A percentile compares a stretch with the other conserved stretches of the same genome.
These are phyloP conservation scores for Acanthamoeba triangularis DNA, from an alignment of 208 protist genomes.

Conservation along the genomic window DNA sequence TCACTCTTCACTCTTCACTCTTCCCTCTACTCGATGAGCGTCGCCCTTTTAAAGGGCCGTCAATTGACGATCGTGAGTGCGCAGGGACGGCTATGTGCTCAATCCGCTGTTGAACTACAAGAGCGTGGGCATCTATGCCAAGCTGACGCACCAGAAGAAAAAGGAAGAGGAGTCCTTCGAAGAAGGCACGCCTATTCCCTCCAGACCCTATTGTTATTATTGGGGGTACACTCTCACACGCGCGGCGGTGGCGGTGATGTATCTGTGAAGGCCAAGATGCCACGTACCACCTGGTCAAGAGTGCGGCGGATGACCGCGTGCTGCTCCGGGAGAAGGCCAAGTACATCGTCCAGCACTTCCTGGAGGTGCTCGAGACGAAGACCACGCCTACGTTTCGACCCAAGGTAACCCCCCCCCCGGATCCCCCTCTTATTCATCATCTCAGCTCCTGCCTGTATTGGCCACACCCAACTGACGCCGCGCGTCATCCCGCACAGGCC, in stretches of 20 bases:
- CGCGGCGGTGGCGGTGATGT: background rate
- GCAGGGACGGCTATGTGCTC: constrained; percentile 46
- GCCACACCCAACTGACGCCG: background rate
- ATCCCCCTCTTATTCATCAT: background rate
- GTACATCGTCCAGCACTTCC: constrained; percentile 51
- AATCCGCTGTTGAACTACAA: constrained; percentile 56
- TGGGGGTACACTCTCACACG: background rate
- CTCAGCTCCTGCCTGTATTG: background rate
- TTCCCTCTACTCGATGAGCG: background rate
- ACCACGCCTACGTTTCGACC: background rate
- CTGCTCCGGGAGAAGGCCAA: constrained; percentile 55
- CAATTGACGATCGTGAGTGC: background rate
- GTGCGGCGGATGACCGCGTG: constrained; percentile 54
- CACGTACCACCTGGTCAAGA: constrained; percentile 63
- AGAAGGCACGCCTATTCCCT: background rate
- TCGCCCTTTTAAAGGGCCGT: background rate
- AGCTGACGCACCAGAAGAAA: background rate
- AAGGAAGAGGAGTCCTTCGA: background rate
- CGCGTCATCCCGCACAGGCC: background rate
- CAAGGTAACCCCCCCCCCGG: background rate
- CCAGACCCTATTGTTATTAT: background rate
- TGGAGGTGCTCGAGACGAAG: constrained; percentile 43
- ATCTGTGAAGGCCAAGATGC: background rate
- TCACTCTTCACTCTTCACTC: background rate
- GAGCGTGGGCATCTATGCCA: constrained; percentile 66